Evolutionary conservation across 768 basidiomycete species (phyloP), one percentile per base, ranked within the genome.

Genomic region (Goffeauzyma gilvescens): DNA sequence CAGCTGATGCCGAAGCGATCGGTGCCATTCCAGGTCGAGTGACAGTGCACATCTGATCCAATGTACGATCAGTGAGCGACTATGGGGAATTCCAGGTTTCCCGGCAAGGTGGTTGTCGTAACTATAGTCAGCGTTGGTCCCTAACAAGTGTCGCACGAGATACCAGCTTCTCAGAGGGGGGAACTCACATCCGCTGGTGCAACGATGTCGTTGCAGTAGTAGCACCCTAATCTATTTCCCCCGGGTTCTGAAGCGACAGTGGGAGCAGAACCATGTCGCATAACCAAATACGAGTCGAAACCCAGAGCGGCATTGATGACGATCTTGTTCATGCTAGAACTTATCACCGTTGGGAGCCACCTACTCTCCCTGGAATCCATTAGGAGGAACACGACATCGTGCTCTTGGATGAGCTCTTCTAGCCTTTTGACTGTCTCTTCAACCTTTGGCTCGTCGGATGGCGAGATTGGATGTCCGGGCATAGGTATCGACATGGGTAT

Each of bases 1-100:
- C 90, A 0, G 86, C 87, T 0, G 80, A 81, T 0, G 89, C 79
- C 1, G 81, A 75, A 0, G 93, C 93, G 39, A 95, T 85, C 0
- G 85, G 75, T 0, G 90, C 93, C 2, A 96, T 71, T 0, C 90
- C 90, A 0, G 93, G 93, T 17, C 93, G 70, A 0, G 90, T 95
- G 23, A 98, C 93, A 1, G 93, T 96, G 59, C 93, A 98, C 90
- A 95, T 95, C 61, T 96, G 90, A 61, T 96, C 93, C 12, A 96
- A 72, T 3, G 89, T 90, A 31, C 87, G 73, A 59, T 96, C 90
- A 0, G 81, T 80, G 32, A 81, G 63, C 2, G 74, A 75, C 77
- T 72, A 49, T 22, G 20, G 22, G 8, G 37, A 15, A 30, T 15
- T 21, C n/a, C 15, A 24, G 23, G 3, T n/a, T n/a, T n/a, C n/a